Evolutionary conservation across 2,329 filamentous ascomycete species (phyloP).

Genomic region (Phyllosticta citribraziliensis): DNA sequence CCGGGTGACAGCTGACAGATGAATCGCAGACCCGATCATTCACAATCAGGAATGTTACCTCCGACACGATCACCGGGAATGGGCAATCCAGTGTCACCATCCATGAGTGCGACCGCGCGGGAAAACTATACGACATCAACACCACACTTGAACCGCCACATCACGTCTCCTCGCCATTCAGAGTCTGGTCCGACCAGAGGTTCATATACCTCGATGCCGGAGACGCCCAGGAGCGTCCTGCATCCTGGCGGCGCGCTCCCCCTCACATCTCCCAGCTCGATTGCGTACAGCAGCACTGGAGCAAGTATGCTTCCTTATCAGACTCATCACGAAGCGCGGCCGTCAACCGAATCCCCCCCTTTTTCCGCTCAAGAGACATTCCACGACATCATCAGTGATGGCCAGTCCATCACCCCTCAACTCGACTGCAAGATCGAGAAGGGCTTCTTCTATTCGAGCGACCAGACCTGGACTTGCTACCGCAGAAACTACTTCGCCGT

Average conservation of each 20-base stretch:
- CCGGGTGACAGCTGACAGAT: conserved; percentile 31
- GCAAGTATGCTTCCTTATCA: conserved; percentile 13
- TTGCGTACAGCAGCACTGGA: conserved; percentile 13
- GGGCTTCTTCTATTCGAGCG: conserved; percentile 68
- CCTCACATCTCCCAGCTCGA: conserved; percentile 11
- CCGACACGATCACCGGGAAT: conserved; percentile 32
- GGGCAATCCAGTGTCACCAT: conserved; percentile 32
- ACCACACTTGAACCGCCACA: conserved; percentile 25
- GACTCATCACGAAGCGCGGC: conserved; percentile 15
- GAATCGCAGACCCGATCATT: conserved; percentile 34
- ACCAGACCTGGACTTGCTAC: conserved; percentile 86
- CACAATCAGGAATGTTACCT: conserved; percentile 39
- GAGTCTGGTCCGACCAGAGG: conserved; percentile 10
- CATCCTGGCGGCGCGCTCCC: conserved; percentile 22
- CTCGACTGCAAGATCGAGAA: conserved; percentile 79
- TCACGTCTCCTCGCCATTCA: conserved; percentile 27
- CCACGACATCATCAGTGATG: conserved; percentile 54
- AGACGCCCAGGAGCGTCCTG: conserved; percentile 27
- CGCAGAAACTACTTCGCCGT: conserved; percentile 86
- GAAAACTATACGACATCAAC: conserved; percentile 36
- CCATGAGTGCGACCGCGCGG: conserved; percentile 30
- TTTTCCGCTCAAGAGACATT: conserved; percentile 40
- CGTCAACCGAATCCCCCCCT: conserved; percentile 29
- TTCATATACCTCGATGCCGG: conserved; percentile 6
- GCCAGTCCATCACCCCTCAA: conserved; percentile 53